Conservation (phyloP, 352 stramenopile species). For the Hyaloperonospora arabidopsidis region DNA sequence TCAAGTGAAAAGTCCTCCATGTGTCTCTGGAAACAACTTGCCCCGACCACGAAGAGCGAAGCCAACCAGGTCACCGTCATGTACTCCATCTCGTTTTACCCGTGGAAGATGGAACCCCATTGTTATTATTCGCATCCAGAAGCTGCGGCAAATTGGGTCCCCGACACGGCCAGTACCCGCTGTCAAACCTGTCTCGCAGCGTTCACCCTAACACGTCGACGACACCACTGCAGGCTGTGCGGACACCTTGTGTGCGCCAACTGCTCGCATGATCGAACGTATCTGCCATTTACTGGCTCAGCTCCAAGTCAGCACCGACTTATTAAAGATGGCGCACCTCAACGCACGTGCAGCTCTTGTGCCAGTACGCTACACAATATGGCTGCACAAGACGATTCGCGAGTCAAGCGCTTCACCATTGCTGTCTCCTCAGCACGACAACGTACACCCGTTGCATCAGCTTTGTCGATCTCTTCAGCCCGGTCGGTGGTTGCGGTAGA, state of each 20-base stretch:
- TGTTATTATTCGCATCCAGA: constrained; percentile 64
- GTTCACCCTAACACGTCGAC: constrained; percentile 55
- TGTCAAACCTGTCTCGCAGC: constrained; percentile 53
- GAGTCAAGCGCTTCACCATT: constrained; percentile 47
- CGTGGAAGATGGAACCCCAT: constrained; percentile 62
- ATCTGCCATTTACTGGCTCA: constrained; percentile 47
- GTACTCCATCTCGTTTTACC: constrained; percentile 72
- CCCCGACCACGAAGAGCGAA: constrained; percentile 11
- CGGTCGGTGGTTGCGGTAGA: constrained; percentile 21
- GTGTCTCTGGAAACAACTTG: constrained; percentile 16
- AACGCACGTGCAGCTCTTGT: constrained; percentile 66
- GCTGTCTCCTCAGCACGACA: constrained; percentile 15
- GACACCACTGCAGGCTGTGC: constrained; percentile 83
- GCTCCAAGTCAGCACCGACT: constrained; percentile 50
- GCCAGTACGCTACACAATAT: constrained; percentile 54
- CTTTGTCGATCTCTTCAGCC: constrained; percentile 8
- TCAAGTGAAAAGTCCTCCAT: constrained; percentile 8
- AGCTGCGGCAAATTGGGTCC: constrained; percentile 64
- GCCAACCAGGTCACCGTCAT: constrained; percentile 29
- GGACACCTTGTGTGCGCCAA: constrained; percentile 62
- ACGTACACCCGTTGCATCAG: constrained; percentile 10
- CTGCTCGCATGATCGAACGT: constrained; percentile 60
- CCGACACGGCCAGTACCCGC: constrained; percentile 49
- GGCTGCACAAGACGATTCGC: constrained; percentile 45
- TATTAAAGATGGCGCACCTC: constrained; percentile 58